A percentile compares a stretch with the other conserved stretches of the same genome.
phyloP scores from a whole-genome alignment of 140 eudicot species.

The Bidens hawaiensis region DNA sequence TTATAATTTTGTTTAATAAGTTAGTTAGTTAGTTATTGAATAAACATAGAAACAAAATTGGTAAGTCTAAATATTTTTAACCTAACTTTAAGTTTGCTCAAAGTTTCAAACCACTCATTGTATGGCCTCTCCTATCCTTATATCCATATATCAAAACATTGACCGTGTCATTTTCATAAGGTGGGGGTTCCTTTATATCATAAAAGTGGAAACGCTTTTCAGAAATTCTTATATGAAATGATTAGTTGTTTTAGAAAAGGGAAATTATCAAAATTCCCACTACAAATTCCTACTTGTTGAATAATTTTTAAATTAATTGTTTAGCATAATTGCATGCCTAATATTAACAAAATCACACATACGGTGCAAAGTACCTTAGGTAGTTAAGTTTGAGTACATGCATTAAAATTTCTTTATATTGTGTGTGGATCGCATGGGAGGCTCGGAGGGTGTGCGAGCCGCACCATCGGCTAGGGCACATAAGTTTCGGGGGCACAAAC shows the following conservation, averaged over 20 bases:
- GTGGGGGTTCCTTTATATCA: constrained; percentile 19
- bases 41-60: background rate
- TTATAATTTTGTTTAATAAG: too few relatives aligned
- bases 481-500: too few relatives aligned
- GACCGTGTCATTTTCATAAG: constrained; percentile 2
- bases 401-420: too few relatives aligned
- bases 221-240: constrained; percentile 10
- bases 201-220: constrained; percentile 18
- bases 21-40: too few relatives aligned
- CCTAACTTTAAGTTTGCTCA: background rate
- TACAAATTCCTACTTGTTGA: background rate
- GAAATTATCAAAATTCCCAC: constrained; percentile 3
- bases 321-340: too few relatives aligned
- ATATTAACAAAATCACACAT: too few relatives aligned
- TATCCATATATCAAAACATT: background rate
- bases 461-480: too few relatives aligned
- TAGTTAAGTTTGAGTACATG: too few relatives aligned
- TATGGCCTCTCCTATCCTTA: background rate
- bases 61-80: background rate
- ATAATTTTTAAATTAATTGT: too few relatives aligned
- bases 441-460: too few relatives aligned
- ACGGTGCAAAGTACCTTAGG: too few relatives aligned
- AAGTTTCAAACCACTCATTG: background rate
- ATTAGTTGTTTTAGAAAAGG: background rate
- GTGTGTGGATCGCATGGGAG: too few relatives aligned